These are phyloP conservation scores for Yueomyces sp. DNA, from an alignment of 805 yeast species.

Conservation along the genomic window DNA sequence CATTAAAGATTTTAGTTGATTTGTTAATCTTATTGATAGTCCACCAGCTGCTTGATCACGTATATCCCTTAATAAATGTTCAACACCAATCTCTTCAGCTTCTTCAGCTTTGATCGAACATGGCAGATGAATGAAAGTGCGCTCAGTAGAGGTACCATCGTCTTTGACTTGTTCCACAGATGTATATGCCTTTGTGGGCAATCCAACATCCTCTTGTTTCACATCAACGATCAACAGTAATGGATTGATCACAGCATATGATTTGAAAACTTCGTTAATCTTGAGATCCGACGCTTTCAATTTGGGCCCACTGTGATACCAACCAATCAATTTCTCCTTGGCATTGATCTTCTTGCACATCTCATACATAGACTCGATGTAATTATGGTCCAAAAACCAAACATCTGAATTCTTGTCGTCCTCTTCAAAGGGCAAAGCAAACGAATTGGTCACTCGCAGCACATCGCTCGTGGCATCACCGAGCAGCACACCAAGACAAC, in stretches of 20 bases:
- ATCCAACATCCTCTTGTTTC: constrained; percentile 65
- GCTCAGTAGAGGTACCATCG: constrained; percentile 87
- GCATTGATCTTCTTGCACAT: constrained; percentile 98
- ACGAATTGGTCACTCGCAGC: constrained; percentile 76
- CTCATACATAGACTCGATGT: constrained; percentile 89
- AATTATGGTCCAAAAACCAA: constrained; percentile 96
- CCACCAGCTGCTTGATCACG: constrained; percentile 96
- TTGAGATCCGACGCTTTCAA: constrained; percentile 76
- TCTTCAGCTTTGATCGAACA: constrained; percentile 93
- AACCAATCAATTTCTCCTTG: constrained; percentile 90
- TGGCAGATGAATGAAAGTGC: constrained; percentile 87
- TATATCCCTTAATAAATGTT: constrained; percentile 84
- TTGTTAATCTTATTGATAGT: constrained; percentile 73
- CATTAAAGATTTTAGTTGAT: constrained; percentile 75
- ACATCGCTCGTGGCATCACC: constrained; percentile 52
- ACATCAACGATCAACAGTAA: constrained; percentile 84
- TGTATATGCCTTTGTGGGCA: constrained; percentile 90
- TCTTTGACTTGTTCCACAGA: constrained; percentile 93
- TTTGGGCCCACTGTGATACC: constrained; percentile 98
- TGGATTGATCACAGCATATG: constrained; percentile 54
- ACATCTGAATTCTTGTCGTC: constrained; percentile 84
- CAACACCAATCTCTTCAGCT: constrained; percentile 99
- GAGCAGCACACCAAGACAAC: constrained; percentile 88
- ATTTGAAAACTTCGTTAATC: constrained; percentile 81
- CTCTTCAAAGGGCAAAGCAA: constrained; percentile 97